phyloP scores from a whole-genome alignment of 306 rosid species.

The Styphnolobium japonicum region DNA sequence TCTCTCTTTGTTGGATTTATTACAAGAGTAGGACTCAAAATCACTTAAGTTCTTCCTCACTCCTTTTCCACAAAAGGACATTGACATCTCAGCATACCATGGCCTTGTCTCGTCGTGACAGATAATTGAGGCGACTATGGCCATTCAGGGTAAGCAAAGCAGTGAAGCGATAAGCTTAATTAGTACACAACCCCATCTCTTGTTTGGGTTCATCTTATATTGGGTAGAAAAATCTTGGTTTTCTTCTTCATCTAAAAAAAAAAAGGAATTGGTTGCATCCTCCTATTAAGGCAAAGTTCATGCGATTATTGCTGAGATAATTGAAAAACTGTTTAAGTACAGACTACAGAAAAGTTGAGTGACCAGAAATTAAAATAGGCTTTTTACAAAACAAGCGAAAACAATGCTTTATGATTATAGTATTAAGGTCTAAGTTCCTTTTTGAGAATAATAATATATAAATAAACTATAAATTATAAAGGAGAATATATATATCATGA shows the following conservation, averaged over 20 bases:
- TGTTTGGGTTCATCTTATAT: neutral
- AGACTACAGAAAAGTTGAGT: neutral
- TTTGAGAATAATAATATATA: neutral
- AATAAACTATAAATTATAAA: neutral
- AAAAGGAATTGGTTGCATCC: neutral
- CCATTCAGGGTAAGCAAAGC: conserved; percentile 19
- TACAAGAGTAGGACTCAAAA: conserved; percentile 1
- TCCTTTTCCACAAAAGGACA: conserved; percentile 15
- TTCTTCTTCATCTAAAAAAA: neutral
- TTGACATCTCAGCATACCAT: conserved; percentile 29
- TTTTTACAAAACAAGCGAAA: conserved; percentile 25
- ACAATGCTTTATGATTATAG: neutral
- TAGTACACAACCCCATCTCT: conserved; percentile 22
- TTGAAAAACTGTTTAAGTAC: neutral
- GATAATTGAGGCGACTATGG: conserved; percentile 15
- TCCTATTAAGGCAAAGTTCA: conserved; percentile 5
- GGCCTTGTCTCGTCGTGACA: conserved; percentile 24
- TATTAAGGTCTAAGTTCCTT: conserved; percentile 5
- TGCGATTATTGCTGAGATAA: neutral
- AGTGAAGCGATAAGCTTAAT: conserved; percentile 19
- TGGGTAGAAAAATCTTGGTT: neutral
- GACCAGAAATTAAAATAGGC: neutral
- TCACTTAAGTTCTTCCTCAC: neutral
- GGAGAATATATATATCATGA: neutral
- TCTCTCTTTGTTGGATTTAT: neutral